These are phyloP conservation scores for Lactarius quietus DNA, from an alignment of 768 basidiomycete genomes.

Conservation along the genomic window DNA sequence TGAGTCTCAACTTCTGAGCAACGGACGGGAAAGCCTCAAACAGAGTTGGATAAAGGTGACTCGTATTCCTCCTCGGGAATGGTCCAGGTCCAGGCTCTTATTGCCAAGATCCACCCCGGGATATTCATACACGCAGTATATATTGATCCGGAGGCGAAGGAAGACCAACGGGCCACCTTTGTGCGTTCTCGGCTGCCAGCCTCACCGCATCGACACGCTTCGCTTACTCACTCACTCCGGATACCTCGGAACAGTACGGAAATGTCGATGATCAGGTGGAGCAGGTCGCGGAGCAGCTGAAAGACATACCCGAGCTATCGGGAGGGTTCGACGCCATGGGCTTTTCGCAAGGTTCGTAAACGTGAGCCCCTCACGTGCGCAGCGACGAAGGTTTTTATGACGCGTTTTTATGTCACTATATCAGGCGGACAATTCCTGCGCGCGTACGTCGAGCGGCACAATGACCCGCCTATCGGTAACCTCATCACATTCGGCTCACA, in stretches of 20 bases:
- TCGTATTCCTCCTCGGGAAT: constrained; percentile 71
- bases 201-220: background rate
- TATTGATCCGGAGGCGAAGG: constrained; percentile 56
- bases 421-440: constrained; percentile 81
- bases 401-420: no score
- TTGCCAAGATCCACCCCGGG: constrained; percentile 64
- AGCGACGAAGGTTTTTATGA: background rate
- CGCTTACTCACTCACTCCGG: background rate
- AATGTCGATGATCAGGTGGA: constrained; percentile 69
- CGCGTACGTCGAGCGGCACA: constrained; percentile 77
- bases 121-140: constrained; percentile 77
- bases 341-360: constrained; percentile 69
- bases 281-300: constrained; percentile 60
- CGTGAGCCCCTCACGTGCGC: background rate
- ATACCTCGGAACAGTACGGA: constrained; percentile 55
- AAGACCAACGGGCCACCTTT: constrained; percentile 66
- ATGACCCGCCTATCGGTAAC: constrained; percentile 69
- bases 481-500: constrained; percentile 86
- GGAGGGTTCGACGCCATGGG: constrained; percentile 83
- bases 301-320: constrained; percentile 57
- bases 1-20: constrained; percentile 22
- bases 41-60: constrained; percentile 47
- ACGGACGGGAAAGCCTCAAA: background rate
- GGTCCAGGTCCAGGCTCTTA: constrained; percentile 53
- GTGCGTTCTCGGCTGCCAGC: constrained; percentile 44